A percentile compares a stretch with the other conserved stretches of the same genome.
Conservation (phyloP, 495 filamentous ascomycete genomes). For the Venustampulla echinocandica region DNA sequence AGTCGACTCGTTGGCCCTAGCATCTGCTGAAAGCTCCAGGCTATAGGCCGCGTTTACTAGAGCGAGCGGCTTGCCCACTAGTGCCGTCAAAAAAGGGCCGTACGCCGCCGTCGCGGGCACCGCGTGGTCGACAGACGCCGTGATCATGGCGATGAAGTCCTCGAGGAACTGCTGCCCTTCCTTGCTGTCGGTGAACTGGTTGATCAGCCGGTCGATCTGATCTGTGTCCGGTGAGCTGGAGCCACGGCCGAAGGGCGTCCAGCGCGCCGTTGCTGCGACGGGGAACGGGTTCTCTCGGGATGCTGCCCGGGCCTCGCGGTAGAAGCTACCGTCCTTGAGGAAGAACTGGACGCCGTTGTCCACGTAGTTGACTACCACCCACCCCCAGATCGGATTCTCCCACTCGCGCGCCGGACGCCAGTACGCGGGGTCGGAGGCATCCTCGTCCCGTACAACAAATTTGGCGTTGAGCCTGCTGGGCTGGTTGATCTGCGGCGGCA, state of each 20-base stretch:
- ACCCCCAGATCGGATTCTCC: conserved; percentile 45
- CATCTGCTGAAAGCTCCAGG: conserved; percentile 34
- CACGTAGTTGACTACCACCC: conserved; percentile 44
- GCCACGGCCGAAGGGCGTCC: too few species aligned
- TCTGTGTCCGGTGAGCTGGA: conserved; percentile 20
- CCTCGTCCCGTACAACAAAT: conserved; percentile 23
- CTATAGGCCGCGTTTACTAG: conserved; percentile 38
- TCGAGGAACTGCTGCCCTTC: conserved; percentile 30
- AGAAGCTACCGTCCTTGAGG: conserved; percentile 39
- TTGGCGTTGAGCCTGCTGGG: conserved; percentile 32
- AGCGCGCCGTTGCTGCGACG: too few species aligned
- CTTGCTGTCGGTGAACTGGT: conserved; percentile 18
- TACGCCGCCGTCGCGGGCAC: conserved; percentile 30
- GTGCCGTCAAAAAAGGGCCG: conserved; percentile 25
- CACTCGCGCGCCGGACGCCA: conserved; percentile 29
- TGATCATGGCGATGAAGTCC: conserved; percentile 32
- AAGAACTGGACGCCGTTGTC: conserved; percentile 44
- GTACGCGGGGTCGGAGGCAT: too few species aligned
- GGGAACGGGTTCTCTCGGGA: too few species aligned
- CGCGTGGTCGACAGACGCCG: conserved; percentile 11
- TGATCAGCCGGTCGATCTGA: conserved; percentile 32
- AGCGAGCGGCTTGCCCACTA: conserved; percentile 41
- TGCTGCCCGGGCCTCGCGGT: conserved; percentile 44
- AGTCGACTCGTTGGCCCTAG: conserved; percentile 17
- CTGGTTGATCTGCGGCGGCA: conserved; percentile 44